Conservation (phyloP, 2,329 filamentous ascomycete species). For the Tolypocladium ovalisporum region DNA sequence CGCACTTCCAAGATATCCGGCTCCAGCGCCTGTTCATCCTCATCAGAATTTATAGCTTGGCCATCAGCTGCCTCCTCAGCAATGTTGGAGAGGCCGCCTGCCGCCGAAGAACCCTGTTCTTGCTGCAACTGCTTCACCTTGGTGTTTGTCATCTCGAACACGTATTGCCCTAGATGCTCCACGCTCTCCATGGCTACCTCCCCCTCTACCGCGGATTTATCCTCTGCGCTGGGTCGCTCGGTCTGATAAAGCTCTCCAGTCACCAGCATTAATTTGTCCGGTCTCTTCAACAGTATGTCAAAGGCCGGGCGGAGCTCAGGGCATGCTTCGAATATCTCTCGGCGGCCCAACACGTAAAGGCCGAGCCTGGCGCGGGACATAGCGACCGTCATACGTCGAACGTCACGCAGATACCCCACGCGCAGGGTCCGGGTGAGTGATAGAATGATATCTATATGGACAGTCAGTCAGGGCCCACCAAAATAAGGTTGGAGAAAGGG, state of each 20-base stretch:
- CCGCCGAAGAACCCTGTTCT: constrained; percentile 16
- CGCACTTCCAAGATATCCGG: constrained; percentile 24
- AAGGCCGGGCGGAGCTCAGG: constrained; percentile 84
- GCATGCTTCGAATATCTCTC: constrained; percentile 79
- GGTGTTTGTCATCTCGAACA: constrained; percentile 84
- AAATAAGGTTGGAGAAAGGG: neutral
- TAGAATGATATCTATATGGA: constrained; percentile 67
- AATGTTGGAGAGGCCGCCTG: constrained; percentile 11
- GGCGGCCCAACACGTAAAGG: constrained; percentile 82
- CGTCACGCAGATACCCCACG: constrained; percentile 86
- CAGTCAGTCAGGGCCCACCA: constrained; percentile 15
- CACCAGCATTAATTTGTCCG: constrained; percentile 70
- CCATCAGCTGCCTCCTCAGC: constrained; percentile 14
- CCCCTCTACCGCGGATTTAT: constrained; percentile 32
- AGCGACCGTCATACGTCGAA: constrained; percentile 87
- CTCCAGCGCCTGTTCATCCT: constrained; percentile 18
- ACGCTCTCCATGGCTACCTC: constrained; percentile 75
- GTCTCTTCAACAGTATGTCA: constrained; percentile 61
- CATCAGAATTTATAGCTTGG: constrained; percentile 18
- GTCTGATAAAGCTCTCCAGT: constrained; percentile 82
- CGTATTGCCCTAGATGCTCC: constrained; percentile 91
- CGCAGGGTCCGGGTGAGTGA: constrained; percentile 81
- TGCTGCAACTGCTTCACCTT: constrained; percentile 37
- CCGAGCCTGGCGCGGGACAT: constrained; percentile 86
- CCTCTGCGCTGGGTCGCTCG: constrained; percentile 35